Evolutionary conservation across 805 yeast species (phyloP), one percentile per base, ranked within the genome.

Genomic region (Tetrapisispora phaffii): DNA sequence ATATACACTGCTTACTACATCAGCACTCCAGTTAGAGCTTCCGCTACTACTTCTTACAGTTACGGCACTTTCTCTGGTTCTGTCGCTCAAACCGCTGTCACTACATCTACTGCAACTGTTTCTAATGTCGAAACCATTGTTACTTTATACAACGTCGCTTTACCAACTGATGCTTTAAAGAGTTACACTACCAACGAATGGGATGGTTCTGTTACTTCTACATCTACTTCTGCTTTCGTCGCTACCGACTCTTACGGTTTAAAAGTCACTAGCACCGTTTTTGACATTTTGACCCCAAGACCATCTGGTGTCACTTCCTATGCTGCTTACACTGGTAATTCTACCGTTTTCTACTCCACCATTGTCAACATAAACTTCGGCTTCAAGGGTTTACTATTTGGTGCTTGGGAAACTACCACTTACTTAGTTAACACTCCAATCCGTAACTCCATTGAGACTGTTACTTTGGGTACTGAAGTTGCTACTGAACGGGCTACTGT

Each of bases 241-340:
- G 31, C 33, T 17, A 28, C 43, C 23, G 37, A 33, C 16, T 34
- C 22, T 17, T 10, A 44, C 20, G 47, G 44, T 34, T n/a, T n/a
- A 33, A 23, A 35, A 2, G 51, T 43, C 16, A 28, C 34, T 6
- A 40, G 37, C 34, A 39, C 48, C 15, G 32, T 45, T 34, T 39
- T 42, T 24, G 44, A 21, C 20, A 48, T 48, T 15, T 42, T 42
- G 20, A 41, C 45, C 1, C 50, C 48, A 42, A 42, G 44, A 42
- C 34, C 39, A 20, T 28, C 39, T 7, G 44, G 44, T 35, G 40
- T 15, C n/a, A 29, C 21, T 20, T 42, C 44, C 23, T 34, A 34
- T 17, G 29, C 20, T 21, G 34, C 36, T 10, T 42, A 35, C 29
- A 16, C 34, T 34, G 44, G 44, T 35, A 19, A 34, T 24, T n/a